Percentiles rank a stretch among this genome's conserved stretches.
Evolutionary conservation across 2,329 filamentous ascomycete genomes (phyloP).

Genomic region (Penicillium polonicum): DNA sequence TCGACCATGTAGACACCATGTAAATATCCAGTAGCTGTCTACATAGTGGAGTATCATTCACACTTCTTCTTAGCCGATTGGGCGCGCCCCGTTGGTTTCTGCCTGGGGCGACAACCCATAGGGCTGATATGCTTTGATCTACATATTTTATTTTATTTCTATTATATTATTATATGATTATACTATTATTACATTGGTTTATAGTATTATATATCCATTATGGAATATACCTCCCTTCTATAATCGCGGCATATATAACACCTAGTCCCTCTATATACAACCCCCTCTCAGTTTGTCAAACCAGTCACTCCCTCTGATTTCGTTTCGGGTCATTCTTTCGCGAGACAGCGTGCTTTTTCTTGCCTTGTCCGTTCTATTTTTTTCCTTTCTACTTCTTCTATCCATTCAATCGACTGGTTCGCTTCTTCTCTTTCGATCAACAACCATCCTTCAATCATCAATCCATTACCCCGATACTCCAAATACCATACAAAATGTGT

Average conservation of each 20-base stretch:
- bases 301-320: background rate
- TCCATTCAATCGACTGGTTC: background rate
- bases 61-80: background rate
- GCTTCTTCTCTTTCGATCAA: background rate
- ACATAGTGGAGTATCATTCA: background rate
- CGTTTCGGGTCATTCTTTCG: background rate
- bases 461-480: too few species aligned
- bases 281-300: background rate
- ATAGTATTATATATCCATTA: background rate
- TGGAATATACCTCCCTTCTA: too few species aligned
- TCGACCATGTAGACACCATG: background rate
- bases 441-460: background rate
- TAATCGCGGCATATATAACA: background rate
- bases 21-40: background rate
- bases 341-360: background rate
- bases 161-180: background rate
- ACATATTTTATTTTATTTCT: background rate
- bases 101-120: conserved; percentile 9
- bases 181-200: too few species aligned
- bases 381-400: background rate
- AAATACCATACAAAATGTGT: conserved; percentile 61
- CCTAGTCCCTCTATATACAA: background rate
- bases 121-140: conserved; percentile 4
- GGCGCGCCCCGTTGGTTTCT: conserved; percentile 10
- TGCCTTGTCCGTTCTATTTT: background rate